Base-by-base conservation (phyloP, 306 rosid genomes). In the Quercus glauca region DNA sequence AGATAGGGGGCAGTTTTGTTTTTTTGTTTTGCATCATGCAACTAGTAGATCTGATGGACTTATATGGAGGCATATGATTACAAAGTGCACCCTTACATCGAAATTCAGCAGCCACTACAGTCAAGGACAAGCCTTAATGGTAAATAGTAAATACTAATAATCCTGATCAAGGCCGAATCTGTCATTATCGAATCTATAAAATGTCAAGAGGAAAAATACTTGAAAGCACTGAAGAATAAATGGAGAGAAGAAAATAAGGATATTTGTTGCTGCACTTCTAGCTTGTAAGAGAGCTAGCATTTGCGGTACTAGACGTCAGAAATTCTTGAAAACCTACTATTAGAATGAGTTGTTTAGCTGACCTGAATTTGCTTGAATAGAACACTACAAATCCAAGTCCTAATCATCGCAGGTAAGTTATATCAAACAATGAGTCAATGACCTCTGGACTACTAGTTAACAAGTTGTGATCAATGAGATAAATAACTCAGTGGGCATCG, bases 181-280 rank as follows among this genome's bases (percentile, higher is more conserved):
- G 81, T 85, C 86, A 76, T 69, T 60, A 21, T 82, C 80, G 81
- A 83, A 74, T 74, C 60, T 78, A 77, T 23, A 78, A 82, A 55
- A 80, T 65, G 79, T 57, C 81, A 86, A 78, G 15, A 41, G 78
- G 57, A 83, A 86, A 80, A 70, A 19, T 55, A 71, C 64, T 77
- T 49, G 23, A 86, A 61, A 86, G 84, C 75, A 79, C 73, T 69
- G 28, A 53, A 61, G 51, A 53, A 73, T 67, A 69, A 33, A 43
- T 31, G 5, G 15, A 72, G 43, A 80, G 15, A 74, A 67, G 35
- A 25, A 61, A 68, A 55, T n/a, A 49, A 49, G 53, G 53, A 49
- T 49, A 49, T 49, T 49, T 49, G 15, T 49, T 49, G 53, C 53
- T 49, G 53, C 53, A 49, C 53, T 49, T 12, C 53, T 49, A 49